A percentile compares a stretch with the other conserved stretches of the same genome.
These are phyloP conservation scores for Yamadazyma phyllophila DNA, from an alignment of 805 yeast genomes.

Conservation along the genomic window DNA sequence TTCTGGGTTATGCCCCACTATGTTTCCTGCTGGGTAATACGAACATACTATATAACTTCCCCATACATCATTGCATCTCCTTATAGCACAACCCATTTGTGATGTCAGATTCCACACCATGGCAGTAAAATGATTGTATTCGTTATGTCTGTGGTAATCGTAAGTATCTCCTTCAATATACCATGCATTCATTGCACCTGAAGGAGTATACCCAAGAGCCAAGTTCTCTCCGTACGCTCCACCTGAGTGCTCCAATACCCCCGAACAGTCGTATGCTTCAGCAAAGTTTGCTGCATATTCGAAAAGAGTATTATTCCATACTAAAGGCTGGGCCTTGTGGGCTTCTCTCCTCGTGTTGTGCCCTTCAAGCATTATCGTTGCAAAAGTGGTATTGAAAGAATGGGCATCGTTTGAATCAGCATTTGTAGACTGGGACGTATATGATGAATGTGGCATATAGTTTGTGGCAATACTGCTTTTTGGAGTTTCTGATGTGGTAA, in stretches of 20 bases:
- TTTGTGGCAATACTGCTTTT: not conserved
- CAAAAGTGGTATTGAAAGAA: constrained; percentile 6
- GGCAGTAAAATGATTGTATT: constrained; percentile 40
- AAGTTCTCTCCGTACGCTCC: constrained; percentile 40
- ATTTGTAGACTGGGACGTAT: not conserved
- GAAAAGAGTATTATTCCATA: constrained; percentile 31
- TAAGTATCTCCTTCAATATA: constrained; percentile 34
- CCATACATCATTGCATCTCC: constrained; percentile 31
- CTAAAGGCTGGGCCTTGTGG: constrained; percentile 28
- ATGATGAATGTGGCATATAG: not conserved
- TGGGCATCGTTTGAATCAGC: not conserved
- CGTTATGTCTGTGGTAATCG: constrained; percentile 23
- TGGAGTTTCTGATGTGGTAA: not conserved
- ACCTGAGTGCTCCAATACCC: constrained; percentile 33
- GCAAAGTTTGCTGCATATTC: constrained; percentile 34
- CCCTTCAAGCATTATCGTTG: constrained; percentile 14
- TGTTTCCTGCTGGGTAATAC: constrained; percentile 33
- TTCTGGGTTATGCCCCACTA: constrained; percentile 20
- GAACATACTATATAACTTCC: constrained; percentile 38
- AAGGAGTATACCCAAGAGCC: constrained; percentile 35
- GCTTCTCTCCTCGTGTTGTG: constrained; percentile 31
- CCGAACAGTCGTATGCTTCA: constrained; percentile 32
- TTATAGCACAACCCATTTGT: constrained; percentile 35
- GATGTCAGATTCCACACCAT: constrained; percentile 35
- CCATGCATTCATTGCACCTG: constrained; percentile 40